Conservation (phyloP, 305 asterid species). For the Fraxinus baroniana region DNA sequence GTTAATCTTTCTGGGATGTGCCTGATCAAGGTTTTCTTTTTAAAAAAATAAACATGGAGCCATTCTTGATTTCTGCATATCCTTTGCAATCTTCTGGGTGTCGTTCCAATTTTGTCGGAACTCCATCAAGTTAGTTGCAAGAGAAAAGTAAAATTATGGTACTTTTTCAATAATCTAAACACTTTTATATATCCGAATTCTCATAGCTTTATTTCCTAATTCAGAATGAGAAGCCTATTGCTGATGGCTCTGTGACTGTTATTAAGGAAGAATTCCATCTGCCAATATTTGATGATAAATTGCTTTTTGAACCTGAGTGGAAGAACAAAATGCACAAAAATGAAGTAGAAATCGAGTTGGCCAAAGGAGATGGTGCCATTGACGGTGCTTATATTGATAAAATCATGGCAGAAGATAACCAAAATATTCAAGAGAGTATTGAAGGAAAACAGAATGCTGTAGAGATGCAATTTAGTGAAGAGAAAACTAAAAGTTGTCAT, state of each 20-base stretch:
- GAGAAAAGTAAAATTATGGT: neutral
- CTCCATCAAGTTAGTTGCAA: neutral
- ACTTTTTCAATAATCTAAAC: neutral
- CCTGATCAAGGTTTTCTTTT: neutral
- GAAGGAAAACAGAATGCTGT: conserved; percentile 5
- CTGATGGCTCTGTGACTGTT: conserved; percentile 17
- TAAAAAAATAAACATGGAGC: neutral
- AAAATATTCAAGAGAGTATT: conserved; percentile 10
- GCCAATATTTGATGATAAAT: conserved; percentile 13
- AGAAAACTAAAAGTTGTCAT: neutral
- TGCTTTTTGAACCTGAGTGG: conserved; percentile 8
- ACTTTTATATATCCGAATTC: neutral
- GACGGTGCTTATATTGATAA: conserved; percentile 20
- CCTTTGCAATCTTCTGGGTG: neutral
- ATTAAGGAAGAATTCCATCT: conserved; percentile 5
- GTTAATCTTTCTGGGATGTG: neutral
- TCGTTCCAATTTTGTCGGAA: neutral
- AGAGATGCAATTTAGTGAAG: conserved; percentile 14
- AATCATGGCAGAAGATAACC: conserved; percentile 6
- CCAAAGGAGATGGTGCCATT: conserved; percentile 16
- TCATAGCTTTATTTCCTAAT: neutral
- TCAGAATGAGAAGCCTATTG: conserved; percentile 36
- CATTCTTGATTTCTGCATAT: neutral
- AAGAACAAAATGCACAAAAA: neutral
- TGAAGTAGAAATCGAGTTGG: conserved; percentile 2